Percentiles rank a stretch among this genome's conserved stretches.
Evolutionary conservation across 495 filamentous ascomycete genomes (phyloP).

Genomic region (Annulohypoxylon maeteangense): DNA sequence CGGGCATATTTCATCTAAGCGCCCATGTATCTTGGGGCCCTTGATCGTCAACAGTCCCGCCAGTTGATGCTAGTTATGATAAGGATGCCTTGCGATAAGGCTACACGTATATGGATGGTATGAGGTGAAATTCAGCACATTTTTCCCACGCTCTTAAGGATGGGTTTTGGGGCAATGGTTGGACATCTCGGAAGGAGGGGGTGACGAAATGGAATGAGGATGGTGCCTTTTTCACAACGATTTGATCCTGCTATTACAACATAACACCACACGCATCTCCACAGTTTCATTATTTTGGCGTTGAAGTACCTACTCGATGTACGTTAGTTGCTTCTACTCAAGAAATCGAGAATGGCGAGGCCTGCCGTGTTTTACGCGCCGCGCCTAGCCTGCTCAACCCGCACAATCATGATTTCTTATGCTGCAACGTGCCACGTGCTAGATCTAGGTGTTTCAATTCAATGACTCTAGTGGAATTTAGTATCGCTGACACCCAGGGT

Average conservation of each 20-base stretch:
- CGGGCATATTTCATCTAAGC: not conserved
- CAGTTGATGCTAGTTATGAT: conserved; percentile 6
- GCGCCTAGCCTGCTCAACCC: not conserved
- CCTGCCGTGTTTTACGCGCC: not conserved
- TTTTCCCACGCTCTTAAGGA: conserved; percentile 44
- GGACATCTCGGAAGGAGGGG: conserved; percentile 33
- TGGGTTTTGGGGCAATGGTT: conserved; percentile 37
- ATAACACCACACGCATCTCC: not conserved
- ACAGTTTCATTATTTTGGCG: conserved; percentile 30
- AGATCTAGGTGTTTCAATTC: not conserved
- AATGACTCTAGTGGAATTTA: not conserved
- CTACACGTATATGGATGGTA: conserved; percentile 42
- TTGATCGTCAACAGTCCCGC: not conserved
- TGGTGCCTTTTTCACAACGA: conserved; percentile 21
- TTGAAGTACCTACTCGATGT: conserved; percentile 21
- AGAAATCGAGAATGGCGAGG: not conserved
- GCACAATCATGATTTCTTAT: not conserved
- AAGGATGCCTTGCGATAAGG: conserved; percentile 11
- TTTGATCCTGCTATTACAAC: conserved; percentile 23
- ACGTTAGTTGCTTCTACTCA: conserved; percentile 10
- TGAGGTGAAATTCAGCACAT: conserved; percentile 36
- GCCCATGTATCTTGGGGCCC: not conserved
- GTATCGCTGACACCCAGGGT: no score
- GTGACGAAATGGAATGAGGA: conserved; percentile 23
- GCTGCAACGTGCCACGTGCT: not conserved